Evolutionary conservation across 345 rosid genomes (phyloP).

Genomic region (Tarenaya hassleriana): DNA sequence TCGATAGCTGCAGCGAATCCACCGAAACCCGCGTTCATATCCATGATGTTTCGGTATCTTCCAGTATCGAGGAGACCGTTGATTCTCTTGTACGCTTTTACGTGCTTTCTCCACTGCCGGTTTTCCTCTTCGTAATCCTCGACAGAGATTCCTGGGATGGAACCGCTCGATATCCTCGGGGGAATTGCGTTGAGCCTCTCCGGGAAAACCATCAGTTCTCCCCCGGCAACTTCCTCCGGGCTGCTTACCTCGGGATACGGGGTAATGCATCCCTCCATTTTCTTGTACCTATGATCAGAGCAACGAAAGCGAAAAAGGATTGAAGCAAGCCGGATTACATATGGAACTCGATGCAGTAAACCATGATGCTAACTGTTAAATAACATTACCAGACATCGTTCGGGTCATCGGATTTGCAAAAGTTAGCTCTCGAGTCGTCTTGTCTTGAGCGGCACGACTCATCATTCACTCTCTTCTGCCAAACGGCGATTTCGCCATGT

Average conservation of each 20-base stretch:
- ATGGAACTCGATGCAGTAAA: too few relatives aligned
- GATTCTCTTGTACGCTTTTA: constrained; percentile 74
- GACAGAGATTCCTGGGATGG: constrained; percentile 72
- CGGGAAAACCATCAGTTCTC: constrained; percentile 64
- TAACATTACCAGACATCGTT: constrained; percentile 98
- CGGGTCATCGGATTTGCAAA: constrained; percentile 64
- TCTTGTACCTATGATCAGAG: constrained; percentile 69
- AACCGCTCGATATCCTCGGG: constrained; percentile 80
- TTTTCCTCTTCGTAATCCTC: constrained; percentile 77
- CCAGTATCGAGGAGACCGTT: constrained; percentile 70
- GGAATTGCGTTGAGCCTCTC: constrained; percentile 76
- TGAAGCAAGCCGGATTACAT: too few relatives aligned
- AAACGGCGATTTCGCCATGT: constrained; percentile 87
- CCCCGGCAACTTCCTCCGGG: constrained; percentile 60
- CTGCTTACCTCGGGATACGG: constrained; percentile 65
- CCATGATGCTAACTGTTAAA: too few relatives aligned
- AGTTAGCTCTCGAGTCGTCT: constrained; percentile 56
- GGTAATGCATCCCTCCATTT: constrained; percentile 82
- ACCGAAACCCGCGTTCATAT: constrained; percentile 96
- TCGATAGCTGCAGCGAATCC: constrained; percentile 91
- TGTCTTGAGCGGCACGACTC: constrained; percentile 48
- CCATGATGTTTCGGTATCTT: constrained; percentile 94
- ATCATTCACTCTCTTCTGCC: constrained; percentile 77
- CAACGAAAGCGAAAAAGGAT: too few relatives aligned
- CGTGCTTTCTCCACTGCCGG: constrained; percentile 75